Evolutionary conservation across 1,139 yeast species (phyloP).

Genomic region (Kodamaea arcana): DNA sequence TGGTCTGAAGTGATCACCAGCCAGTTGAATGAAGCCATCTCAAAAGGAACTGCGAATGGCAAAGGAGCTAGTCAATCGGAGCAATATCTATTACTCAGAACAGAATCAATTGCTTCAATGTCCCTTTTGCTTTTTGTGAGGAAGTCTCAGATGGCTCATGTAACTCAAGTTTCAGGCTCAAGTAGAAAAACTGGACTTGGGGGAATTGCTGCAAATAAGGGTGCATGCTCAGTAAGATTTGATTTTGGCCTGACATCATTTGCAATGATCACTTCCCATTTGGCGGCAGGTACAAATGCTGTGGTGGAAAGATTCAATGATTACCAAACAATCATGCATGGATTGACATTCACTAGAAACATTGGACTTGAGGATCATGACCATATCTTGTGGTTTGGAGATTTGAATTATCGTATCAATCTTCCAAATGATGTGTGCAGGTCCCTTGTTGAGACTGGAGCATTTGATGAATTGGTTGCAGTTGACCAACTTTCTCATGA

Average conservation of each 20-base stretch:
- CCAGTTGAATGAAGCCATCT: constrained; percentile 60
- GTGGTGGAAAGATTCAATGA: constrained; percentile 86
- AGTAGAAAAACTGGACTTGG: constrained; percentile 87
- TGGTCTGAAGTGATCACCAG: constrained; percentile 60
- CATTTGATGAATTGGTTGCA: constrained; percentile 53
- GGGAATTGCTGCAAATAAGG: constrained; percentile 89
- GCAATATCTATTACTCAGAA: constrained; percentile 35
- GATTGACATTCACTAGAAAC: constrained; percentile 73
- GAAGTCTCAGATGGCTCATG: constrained; percentile 54
- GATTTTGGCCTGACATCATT: constrained; percentile 72
- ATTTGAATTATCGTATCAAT: constrained; percentile 81
- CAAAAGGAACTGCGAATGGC: no score
- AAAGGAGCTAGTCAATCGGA: constrained; percentile 31
- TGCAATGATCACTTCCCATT: constrained; percentile 84
- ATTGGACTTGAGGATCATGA: constrained; percentile 75
- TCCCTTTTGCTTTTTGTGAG: constrained; percentile 56
- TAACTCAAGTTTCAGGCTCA: constrained; percentile 75
- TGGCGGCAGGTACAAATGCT: constrained; percentile 89
- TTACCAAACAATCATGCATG: constrained; percentile 73
- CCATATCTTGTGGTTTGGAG: constrained; percentile 90
- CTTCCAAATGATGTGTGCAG: constrained; percentile 77
- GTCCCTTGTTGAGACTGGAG: constrained; percentile 42
- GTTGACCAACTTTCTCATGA: constrained; percentile 81
- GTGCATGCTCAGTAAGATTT: constrained; percentile 84
- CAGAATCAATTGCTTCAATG: constrained; percentile 46